Evolutionary conservation across 1,284 basidiomycete genomes (phyloP), one percentile per base, ranked within the genome.

Genomic region (Malassezia restricta): DNA sequence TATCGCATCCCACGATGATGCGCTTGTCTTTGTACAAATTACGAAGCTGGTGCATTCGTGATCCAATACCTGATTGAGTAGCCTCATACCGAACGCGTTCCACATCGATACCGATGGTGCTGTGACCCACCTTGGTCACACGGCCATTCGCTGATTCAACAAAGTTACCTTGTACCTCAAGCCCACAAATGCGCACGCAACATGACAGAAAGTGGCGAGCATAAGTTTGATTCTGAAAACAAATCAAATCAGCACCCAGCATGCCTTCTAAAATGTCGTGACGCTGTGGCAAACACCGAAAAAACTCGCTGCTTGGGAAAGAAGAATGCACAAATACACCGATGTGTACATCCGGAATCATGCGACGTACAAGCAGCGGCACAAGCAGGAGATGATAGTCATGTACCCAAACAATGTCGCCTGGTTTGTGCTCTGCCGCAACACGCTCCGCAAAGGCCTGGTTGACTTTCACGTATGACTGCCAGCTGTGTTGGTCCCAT

Each of bases 1-100:
- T 99, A 76, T 99, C 92, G n/a, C 94, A 80, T 11, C 90, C 92
- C 29, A 99, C 86, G 55, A 99, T 90, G 68, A 99, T 95, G 80
- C 96, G 96, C 80, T 95, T 96, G 64, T 86, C 89, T 65, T 87
- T 83, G 76, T 99, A 99, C 42, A 96, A 76, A 32, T 83, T 79
- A 35, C 83, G 79, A 1, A 98, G 79, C 0, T 87, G 84, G 54
- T 87, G 83, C 32, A 92, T 79, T 76, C 95, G 96, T 24, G 91
- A 91, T 57, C 81, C 76, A 51, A 98, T 85, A 5, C 87, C 89
- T 0, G 86, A 82, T 3, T 83, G 78, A 47, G 82, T 78, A 29
- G 83, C 85, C 73, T 96, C 91, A 50, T 81, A 78, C 27, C 83
- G 81, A 32, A 96, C 90, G 41, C 91, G 81, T 57, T 85, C 84